phyloP scores from a whole-genome alignment of 305 asterid species.

The Nicotiana rustica region DNA sequence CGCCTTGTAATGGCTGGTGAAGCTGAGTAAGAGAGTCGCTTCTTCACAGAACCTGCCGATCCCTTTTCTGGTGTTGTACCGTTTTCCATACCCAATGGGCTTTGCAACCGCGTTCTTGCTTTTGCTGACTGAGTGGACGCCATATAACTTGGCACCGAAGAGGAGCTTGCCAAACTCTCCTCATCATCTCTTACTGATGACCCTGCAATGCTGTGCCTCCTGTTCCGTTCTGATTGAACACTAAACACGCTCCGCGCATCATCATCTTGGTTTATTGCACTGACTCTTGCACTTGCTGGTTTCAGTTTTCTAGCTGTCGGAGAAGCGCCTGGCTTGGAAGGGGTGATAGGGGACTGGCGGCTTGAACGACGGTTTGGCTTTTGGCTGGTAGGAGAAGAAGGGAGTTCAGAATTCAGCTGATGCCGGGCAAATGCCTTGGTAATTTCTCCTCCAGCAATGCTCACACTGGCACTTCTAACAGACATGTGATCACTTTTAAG shows the following conservation, averaged over 20 bases:
- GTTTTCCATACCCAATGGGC: slow-evolving; percentile 73
- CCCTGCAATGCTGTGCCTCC: slow-evolving; percentile 95
- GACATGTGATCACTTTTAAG: slow-evolving; percentile 54
- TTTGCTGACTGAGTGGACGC: slow-evolving; percentile 78
- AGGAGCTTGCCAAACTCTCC: slow-evolving; percentile 83
- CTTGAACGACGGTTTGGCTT: slow-evolving; percentile 46
- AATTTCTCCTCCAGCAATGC: slow-evolving; percentile 68
- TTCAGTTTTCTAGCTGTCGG: slow-evolving; percentile 56
- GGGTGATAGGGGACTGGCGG: slow-evolving; percentile 58
- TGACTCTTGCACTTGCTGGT: slow-evolving; percentile 68
- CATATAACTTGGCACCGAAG: slow-evolving; percentile 90
- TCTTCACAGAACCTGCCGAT: slow-evolving; percentile 61
- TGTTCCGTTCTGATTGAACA: slow-evolving; percentile 65
- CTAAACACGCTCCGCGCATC: slow-evolving; percentile 77
- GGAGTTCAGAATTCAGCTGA: slow-evolving; percentile 75
- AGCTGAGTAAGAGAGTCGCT: slow-evolving; percentile 82
- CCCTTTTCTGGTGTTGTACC: slow-evolving; percentile 61
- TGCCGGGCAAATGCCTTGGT: slow-evolving; percentile 87
- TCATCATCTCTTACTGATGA: slow-evolving; percentile 85
- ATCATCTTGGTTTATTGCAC: slow-evolving; percentile 70
- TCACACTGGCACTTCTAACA: slow-evolving; percentile 47
- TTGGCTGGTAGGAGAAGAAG: slow-evolving; percentile 60
- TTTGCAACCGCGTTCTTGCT: slow-evolving; percentile 77
- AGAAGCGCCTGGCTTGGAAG: slow-evolving; percentile 48
- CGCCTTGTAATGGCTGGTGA: slow-evolving; percentile 84